Percentiles rank a stretch among this genome's conserved stretches.
phyloP scores from a whole-genome alignment of 2,329 filamentous ascomycete genomes.

The Aspergillus sp. region DNA sequence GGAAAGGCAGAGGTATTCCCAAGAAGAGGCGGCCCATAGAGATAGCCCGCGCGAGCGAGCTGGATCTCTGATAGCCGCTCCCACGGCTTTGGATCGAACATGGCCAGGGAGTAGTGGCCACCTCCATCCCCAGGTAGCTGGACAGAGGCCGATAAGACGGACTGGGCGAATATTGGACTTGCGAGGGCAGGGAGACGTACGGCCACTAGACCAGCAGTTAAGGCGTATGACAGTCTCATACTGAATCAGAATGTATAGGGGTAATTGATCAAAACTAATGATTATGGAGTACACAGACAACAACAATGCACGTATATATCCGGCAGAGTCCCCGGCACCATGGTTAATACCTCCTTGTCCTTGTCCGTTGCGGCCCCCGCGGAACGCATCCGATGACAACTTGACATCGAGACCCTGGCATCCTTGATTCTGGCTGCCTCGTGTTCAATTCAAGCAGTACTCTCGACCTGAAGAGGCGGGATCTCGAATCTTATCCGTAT shows the following conservation, averaged over 20 bases:
- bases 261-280: too few species aligned
- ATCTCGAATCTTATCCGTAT: too few species aligned
- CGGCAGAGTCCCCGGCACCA: too few species aligned
- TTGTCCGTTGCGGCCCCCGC: too few species aligned
- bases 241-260: neutral
- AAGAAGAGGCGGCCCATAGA: neutral
- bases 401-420: too few species aligned
- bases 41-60: neutral
- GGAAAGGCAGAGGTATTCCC: slow-evolving; percentile 1
- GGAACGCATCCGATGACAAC: too few species aligned
- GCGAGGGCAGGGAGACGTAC: neutral
- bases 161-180: neutral
- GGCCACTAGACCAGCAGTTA: neutral
- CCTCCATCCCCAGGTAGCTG: neutral
- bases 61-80: neutral
- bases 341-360: too few species aligned
- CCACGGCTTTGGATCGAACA: neutral
- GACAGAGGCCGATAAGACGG: neutral
- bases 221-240: neutral
- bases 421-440: too few species aligned
- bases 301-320: too few species aligned
- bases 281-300: too few species aligned
- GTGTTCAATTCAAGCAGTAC: too few species aligned
- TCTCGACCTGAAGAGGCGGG: too few species aligned
- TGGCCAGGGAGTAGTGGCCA: neutral